These are phyloP conservation scores for Candida fluviatilis DNA, from an alignment of 805 yeast genomes.

Conservation along the genomic window DNA sequence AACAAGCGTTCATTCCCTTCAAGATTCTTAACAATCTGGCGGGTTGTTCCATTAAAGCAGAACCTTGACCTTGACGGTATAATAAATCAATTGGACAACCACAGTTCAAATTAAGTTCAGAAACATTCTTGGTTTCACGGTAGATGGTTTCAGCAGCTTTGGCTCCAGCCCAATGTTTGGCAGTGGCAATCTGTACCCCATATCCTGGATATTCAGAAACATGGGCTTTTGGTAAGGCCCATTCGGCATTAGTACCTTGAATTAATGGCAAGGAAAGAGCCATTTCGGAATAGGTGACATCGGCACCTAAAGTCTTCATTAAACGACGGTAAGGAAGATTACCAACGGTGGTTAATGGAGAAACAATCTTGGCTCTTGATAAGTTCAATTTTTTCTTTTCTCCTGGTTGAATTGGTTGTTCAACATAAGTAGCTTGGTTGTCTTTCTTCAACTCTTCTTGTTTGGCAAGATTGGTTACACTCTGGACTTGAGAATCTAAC, in stretches of 20 bases:
- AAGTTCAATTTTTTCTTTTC: slow-evolving; percentile 79
- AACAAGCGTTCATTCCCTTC: slow-evolving; percentile 82
- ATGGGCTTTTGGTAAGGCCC: slow-evolving; percentile 97
- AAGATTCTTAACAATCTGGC: slow-evolving; percentile 73
- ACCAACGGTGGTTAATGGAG: slow-evolving; percentile 97
- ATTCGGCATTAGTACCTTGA: slow-evolving; percentile 89
- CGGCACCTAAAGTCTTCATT: slow-evolving; percentile 88
- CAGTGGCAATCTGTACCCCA: slow-evolving; percentile 90
- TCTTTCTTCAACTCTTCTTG: slow-evolving; percentile 29
- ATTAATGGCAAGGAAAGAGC: slow-evolving; percentile 81
- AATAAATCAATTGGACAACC: slow-evolving; percentile 97
- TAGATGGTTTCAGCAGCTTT: slow-evolving; percentile 83
- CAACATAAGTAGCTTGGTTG: slow-evolving; percentile 54
- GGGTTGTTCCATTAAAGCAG: slow-evolving; percentile 88
- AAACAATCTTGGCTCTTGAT: slow-evolving; percentile 74
- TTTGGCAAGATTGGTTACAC: slow-evolving; percentile 32
- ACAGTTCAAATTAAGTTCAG: slow-evolving; percentile 86
- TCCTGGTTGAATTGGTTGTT: slow-evolving; percentile 69
- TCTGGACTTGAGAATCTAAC: slow-evolving; percentile 57
- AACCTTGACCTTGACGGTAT: slow-evolving; percentile 94
- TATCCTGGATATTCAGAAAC: slow-evolving; percentile 76
- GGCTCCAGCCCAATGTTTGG: slow-evolving; percentile 90
- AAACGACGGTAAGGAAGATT: slow-evolving; percentile 91
- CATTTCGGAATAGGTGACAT: slow-evolving; percentile 93
- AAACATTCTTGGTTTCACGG: slow-evolving; percentile 53